Percentiles rank a stretch among this genome's conserved stretches.
These are phyloP conservation scores for Lactifluus hygrophoroides DNA, from an alignment of 768 basidiomycete genomes.

Conservation along the genomic window DNA sequence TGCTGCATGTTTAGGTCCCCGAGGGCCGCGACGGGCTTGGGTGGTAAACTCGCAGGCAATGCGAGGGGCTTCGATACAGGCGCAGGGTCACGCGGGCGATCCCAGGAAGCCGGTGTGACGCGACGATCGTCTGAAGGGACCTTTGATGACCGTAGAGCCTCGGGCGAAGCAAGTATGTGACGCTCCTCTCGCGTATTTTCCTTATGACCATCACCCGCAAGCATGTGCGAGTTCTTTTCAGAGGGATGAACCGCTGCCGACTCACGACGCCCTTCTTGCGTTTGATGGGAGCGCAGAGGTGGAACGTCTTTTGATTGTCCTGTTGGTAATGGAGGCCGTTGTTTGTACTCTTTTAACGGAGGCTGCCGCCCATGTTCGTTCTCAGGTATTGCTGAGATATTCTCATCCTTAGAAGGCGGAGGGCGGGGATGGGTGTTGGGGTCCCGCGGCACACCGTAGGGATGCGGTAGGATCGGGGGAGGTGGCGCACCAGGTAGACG, in stretches of 20 bases:
- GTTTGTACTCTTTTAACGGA: neutral
- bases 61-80: neutral
- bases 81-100: slow-evolving; percentile 6
- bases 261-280: neutral
- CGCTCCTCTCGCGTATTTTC: slow-evolving; percentile 4
- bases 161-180: neutral
- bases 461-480: slow-evolving; percentile 1
- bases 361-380: neutral
- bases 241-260: neutral
- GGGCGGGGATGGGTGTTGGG: neutral
- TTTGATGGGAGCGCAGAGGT: neutral
- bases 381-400: neutral
- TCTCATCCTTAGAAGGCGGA: neutral
- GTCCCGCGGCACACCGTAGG: neutral
- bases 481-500: slow-evolving; percentile 14
- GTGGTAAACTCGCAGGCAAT: slow-evolving; percentile 12
- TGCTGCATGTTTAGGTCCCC: slow-evolving; percentile 3
- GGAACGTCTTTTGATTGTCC: neutral
- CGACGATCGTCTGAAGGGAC: neutral
- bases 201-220: neutral
- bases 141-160: neutral
- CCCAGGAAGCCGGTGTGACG: slow-evolving; percentile 8
- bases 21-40: slow-evolving; percentile 15
- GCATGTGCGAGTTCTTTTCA: neutral
- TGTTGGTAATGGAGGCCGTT: neutral